Evolutionary conservation across 164 flowering plant genomes (phyloP).

Genomic region (Brasenia schreberi): DNA sequence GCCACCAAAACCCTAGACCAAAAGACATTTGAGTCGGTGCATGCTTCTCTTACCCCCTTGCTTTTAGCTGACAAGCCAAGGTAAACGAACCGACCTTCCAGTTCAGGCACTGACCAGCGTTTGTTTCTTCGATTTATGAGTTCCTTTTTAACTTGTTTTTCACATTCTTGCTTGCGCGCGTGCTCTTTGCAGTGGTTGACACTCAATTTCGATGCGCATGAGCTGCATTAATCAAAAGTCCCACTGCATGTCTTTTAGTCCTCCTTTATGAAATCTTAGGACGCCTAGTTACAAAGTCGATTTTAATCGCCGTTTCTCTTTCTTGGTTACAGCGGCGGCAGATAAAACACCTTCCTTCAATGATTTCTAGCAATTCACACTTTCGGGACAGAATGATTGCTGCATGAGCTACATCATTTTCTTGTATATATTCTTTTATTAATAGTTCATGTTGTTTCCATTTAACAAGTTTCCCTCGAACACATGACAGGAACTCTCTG

Average conservation of each 20-base stretch:
- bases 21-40: neutral
- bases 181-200: neutral
- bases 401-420: neutral
- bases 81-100: neutral
- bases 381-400: neutral
- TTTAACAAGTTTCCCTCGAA: too few species aligned
- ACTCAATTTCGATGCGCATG: too few species aligned
- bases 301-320: neutral
- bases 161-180: neutral
- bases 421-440: neutral
- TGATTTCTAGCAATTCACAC: neutral
- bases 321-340: neutral
- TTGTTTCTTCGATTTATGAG: neutral
- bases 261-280: neutral
- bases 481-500: neutral
- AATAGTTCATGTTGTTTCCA: too few species aligned
- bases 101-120: too few species aligned
- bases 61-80: neutral
- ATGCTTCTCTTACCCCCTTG: neutral
- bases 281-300: neutral
- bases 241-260: neutral
- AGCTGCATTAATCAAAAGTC: neutral
- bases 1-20: neutral
- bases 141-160: neutral
- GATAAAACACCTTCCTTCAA: neutral